These are phyloP conservation scores for Climacium dendroides DNA, from an alignment of 225 moss, liverwort and hornwort genomes.

Conservation along the genomic window DNA sequence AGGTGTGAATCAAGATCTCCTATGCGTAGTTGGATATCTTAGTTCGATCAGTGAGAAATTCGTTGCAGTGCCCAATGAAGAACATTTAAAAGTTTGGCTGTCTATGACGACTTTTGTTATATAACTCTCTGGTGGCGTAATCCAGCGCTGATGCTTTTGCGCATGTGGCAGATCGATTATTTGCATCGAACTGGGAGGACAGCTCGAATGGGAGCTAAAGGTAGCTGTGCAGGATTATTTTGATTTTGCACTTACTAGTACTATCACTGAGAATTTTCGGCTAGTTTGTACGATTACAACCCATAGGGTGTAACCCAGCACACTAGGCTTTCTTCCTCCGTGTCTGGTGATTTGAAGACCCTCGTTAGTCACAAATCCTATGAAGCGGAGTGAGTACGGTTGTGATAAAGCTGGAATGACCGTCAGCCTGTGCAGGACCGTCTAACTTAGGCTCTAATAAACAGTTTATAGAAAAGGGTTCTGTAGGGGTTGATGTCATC, in stretches of 20 bases:
- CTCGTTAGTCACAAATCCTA: not conserved
- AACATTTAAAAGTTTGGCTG: not conserved
- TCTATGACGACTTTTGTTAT: not conserved
- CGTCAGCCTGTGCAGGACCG: not conserved
- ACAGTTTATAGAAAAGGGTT: not conserved
- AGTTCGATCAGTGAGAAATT: not conserved
- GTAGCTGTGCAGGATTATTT: conserved; percentile 6
- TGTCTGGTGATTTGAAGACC: not conserved
- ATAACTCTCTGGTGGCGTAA: not conserved
- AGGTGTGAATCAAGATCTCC: not conserved
- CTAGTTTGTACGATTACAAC: not conserved
- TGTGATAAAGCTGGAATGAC: not conserved
- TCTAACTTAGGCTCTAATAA: not conserved
- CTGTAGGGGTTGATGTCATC: not conserved
- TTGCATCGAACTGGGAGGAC: conserved; percentile 96
- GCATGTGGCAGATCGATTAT: conserved; percentile 72
- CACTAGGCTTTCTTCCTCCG: not conserved
- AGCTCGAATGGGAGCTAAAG: conserved; percentile 96
- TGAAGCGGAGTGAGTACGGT: not conserved
- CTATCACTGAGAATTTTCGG: not conserved
- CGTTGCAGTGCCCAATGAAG: not conserved
- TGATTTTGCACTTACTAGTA: not conserved
- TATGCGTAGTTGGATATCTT: not conserved
- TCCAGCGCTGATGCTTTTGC: not conserved
- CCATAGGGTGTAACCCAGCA: not conserved